A percentile compares a stretch with the other conserved stretches of the same genome.
Evolutionary conservation across 805 yeast genomes (phyloP).

Genomic region (Hanseniaspora guilliermondii): DNA sequence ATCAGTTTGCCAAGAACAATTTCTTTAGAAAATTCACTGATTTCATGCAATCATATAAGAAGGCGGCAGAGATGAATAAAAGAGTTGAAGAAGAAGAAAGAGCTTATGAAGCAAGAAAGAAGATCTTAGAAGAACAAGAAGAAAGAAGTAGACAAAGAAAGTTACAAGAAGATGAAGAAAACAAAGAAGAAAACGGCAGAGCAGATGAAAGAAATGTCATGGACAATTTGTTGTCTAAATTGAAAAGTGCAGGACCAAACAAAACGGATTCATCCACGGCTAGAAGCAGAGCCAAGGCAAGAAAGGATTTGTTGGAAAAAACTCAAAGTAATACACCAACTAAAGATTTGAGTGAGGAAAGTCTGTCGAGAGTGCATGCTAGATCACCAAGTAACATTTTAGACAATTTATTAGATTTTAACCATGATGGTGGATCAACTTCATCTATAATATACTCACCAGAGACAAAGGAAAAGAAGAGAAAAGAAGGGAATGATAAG

Average conservation of each 20-base stretch:
- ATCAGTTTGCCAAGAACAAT: constrained; percentile 48
- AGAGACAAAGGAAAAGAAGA: constrained; percentile 10
- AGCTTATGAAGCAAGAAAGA: constrained; percentile 63
- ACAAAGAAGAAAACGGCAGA: background rate
- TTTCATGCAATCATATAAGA: constrained; percentile 66
- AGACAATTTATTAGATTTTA: constrained; percentile 17
- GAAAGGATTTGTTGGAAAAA: constrained; percentile 37
- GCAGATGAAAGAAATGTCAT: constrained; percentile 39
- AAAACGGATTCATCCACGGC: constrained; percentile 71
- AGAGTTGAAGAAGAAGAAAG: constrained; percentile 72
- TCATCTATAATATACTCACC: constrained; percentile 26
- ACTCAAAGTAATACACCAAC: constrained; percentile 7
- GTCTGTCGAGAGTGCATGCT: background rate
- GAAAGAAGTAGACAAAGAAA: constrained; percentile 17
- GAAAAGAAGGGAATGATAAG: background rate
- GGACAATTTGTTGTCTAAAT: constrained; percentile 75
- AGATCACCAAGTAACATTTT: constrained; percentile 14
- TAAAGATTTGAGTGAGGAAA: background rate
- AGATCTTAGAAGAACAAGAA: constrained; percentile 32
- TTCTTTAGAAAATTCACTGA: constrained; percentile 73
- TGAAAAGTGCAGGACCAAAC: constrained; percentile 74
- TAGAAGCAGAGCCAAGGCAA: constrained; percentile 63
- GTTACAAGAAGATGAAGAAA: constrained; percentile 4
- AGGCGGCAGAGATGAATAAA: constrained; percentile 66
- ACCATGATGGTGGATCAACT: constrained; percentile 17